Evolutionary conservation across 23 red algal species (phyloP), one percentile per base, ranked within the genome.

Genomic region (Gracilaria gracilis): DNA sequence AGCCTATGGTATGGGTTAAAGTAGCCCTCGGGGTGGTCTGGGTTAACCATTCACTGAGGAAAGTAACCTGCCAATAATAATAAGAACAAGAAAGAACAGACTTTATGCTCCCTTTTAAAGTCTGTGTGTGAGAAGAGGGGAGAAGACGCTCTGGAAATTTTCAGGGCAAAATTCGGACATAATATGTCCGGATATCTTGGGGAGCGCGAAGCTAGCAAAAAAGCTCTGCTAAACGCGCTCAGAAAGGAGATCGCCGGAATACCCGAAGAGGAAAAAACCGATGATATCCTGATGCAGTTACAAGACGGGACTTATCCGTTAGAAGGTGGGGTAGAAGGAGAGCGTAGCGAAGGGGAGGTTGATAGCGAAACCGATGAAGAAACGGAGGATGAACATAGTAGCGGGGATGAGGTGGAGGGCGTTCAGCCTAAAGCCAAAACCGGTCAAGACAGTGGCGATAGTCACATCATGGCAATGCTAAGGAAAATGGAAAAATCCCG

Each of bases 1-100:
- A 81, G 77, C 77, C 33, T 59, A 0, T 61, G 49, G 24, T 50
- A 50, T 12, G 49, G 47, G 77, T 31, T 34, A 81, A 27, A 59
- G 49, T 61, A 50, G 77, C 49, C 77, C 28, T 25, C 16, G 9
- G 77, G 53, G 16, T 33, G 57, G 77, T 16, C 7, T 81, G 50
- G 20, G 77, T 81, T 34, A 20, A 81, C 50, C 34, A 32, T 57
- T 59, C 49, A 32, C 9, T 11, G 49, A 9, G 50, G 77, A 9
- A 12, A 37, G 5, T 4, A 12, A 59, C 77, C 49, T 81, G 77
- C 77, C 39, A 46, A 4, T 7, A 46, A 46, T 46, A 7, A 4
- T n/a, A n/a, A n/a, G 5, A 81, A 36, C 6, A 75, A 44, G 36
- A 24, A 24, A 24, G 1, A n/a, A n/a, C n/a, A n/a, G n/a, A n/a